phyloP scores from a whole-genome alignment of 2,329 filamentous ascomycete species.

The Fusarium albidum region DNA sequence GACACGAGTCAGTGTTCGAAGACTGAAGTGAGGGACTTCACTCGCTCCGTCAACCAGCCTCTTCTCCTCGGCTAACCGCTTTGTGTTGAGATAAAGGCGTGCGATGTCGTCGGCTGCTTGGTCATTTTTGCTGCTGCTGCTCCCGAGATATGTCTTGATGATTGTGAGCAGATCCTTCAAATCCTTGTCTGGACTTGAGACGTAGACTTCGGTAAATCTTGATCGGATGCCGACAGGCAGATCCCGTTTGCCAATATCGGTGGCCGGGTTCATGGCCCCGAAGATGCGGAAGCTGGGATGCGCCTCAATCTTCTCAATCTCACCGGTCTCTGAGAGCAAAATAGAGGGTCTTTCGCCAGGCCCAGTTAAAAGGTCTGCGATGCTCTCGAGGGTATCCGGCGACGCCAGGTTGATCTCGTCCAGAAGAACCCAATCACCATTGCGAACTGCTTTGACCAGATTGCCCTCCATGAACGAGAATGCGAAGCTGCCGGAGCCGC shows the following conservation, averaged over 20 bases:
- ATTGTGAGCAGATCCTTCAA: constrained; percentile 87
- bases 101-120: constrained; percentile 83
- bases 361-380: constrained; percentile 86
- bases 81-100: constrained; percentile 86
- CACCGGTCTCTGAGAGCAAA: constrained; percentile 90
- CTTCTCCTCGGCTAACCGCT: constrained; percentile 81
- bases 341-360: constrained; percentile 79
- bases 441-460: constrained; percentile 92
- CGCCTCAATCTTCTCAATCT: constrained; percentile 87
- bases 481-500: constrained; percentile 79
- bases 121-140: constrained; percentile 74
- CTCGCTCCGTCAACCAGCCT: constrained; percentile 92
- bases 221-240: constrained; percentile 88
- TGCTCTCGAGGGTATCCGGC: constrained; percentile 91
- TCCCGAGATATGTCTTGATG: constrained; percentile 86
- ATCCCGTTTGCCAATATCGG: constrained; percentile 95
- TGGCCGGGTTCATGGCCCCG: constrained; percentile 98
- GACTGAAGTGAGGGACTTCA: constrained; percentile 95
- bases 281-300: constrained; percentile 96
- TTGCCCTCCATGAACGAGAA: constrained; percentile 98
- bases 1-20: constrained; percentile 90
- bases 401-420: constrained; percentile 98
- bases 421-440: constrained; percentile 95
- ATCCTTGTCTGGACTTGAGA: constrained; percentile 87
- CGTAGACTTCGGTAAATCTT: constrained; percentile 94